phyloP scores from a whole-genome alignment of 805 yeast species.

The Metschnikowia kofuensis region DNA sequence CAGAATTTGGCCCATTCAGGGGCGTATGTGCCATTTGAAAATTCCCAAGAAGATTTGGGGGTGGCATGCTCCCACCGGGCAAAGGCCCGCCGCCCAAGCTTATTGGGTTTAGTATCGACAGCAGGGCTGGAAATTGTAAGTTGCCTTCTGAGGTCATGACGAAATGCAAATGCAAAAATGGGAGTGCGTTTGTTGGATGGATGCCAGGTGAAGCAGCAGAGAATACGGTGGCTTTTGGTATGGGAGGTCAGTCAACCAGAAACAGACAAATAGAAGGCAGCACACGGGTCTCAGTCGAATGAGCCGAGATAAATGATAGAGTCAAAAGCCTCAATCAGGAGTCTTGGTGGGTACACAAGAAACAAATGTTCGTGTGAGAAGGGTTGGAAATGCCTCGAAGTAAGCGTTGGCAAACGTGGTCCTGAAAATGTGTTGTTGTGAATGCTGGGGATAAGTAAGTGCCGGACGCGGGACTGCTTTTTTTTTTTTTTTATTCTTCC shows the following conservation, averaged over 20 bases:
- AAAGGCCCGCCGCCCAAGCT: constrained; percentile 3
- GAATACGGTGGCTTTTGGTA: too few relatives aligned
- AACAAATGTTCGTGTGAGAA: too few relatives aligned
- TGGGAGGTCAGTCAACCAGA: too few relatives aligned
- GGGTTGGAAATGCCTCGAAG: background rate
- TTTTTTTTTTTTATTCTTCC: too few relatives aligned
- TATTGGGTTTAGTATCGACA: constrained; percentile 11
- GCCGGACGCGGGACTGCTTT: background rate
- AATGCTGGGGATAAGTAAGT: background rate
- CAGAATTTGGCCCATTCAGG: constrained; percentile 3
- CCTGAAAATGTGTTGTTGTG: background rate
- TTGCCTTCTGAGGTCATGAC: constrained; percentile 15
- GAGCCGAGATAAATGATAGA: too few relatives aligned
- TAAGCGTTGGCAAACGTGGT: constrained; percentile 2
- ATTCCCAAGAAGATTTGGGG: constrained; percentile 1
- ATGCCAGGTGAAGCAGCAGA: too few relatives aligned
- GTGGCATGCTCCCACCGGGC: background rate
- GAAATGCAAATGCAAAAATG: background rate
- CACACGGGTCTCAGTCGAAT: too few relatives aligned
- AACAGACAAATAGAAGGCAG: too few relatives aligned
- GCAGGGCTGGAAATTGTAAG: constrained; percentile 13
- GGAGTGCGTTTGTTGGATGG: too few relatives aligned
- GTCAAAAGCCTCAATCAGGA: too few relatives aligned
- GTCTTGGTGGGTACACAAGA: too few relatives aligned
- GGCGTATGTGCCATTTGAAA: constrained; percentile 4